Evolutionary conservation across 352 stramenopile species (phyloP).

Genomic region (Phytophthora tubulina): DNA sequence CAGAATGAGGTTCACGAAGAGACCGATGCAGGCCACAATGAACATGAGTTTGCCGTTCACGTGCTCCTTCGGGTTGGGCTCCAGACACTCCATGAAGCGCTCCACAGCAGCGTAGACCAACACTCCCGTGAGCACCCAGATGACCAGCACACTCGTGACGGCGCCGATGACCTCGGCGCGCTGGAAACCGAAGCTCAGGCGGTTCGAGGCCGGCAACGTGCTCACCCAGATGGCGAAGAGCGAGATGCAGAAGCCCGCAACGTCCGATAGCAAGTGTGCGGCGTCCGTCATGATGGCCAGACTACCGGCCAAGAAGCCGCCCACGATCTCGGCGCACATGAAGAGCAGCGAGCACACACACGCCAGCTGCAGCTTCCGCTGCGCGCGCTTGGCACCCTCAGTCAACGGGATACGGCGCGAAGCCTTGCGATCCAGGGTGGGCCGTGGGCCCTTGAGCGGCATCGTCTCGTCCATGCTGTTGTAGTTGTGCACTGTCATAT

Average conservation of each 20-base stretch:
- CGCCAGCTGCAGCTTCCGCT: constrained; percentile 72
- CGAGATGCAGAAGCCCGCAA: constrained; percentile 79
- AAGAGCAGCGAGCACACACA: constrained; percentile 92
- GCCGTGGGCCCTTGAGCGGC: constrained; percentile 55
- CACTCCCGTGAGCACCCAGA: constrained; percentile 95
- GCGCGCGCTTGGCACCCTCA: constrained; percentile 56
- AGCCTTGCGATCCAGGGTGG: constrained; percentile 28
- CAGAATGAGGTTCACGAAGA: constrained; percentile 97
- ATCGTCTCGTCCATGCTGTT: constrained; percentile 61
- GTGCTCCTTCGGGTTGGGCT: constrained; percentile 75
- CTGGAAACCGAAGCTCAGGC: constrained; percentile 95
- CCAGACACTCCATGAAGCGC: constrained; percentile 84
- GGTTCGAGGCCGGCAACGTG: constrained; percentile 73
- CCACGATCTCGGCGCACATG: constrained; percentile 95
- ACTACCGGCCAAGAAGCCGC: constrained; percentile 93
- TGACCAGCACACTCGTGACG: constrained; percentile 93
- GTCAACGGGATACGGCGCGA: constrained; percentile 69
- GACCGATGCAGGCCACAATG: constrained; percentile 94
- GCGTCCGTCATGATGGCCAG: constrained; percentile 95
- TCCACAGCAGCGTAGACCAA: constrained; percentile 95
- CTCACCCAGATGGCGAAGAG: constrained; percentile 80
- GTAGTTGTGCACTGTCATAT: constrained; percentile 48
- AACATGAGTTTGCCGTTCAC: constrained; percentile 98
- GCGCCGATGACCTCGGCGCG: constrained; percentile 96
- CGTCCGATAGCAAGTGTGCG: constrained; percentile 78